Conservation (phyloP, 306 rosid genomes). For the Dalbergia oliveri region DNA sequence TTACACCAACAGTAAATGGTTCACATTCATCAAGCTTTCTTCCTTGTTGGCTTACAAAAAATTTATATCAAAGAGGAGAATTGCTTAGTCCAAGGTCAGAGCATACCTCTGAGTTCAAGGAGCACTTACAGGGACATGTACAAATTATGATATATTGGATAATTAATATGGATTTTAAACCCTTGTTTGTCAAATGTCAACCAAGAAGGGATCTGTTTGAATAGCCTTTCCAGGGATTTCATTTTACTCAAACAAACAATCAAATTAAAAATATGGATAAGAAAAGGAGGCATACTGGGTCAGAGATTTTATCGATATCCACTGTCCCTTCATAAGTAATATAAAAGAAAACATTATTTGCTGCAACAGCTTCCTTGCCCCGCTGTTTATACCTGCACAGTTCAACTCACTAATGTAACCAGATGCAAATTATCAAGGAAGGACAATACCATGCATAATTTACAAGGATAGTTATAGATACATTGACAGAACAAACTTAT, state of each 20-base stretch:
- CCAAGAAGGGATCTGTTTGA: no score
- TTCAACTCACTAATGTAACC: conserved; percentile 44
- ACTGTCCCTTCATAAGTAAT: conserved; percentile 97
- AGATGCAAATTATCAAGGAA: conserved; percentile 40
- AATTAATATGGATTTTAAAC: no score
- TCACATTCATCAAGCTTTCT: no score
- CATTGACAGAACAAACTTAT: conserved; percentile 42
- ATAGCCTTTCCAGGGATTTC: neutral
- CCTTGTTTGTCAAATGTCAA: no score
- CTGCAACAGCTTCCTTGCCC: conserved; percentile 91
- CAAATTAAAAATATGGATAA: conserved; percentile 36
- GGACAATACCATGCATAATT: conserved; percentile 36
- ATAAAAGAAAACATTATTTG: conserved; percentile 96
- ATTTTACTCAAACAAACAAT: conserved; percentile 35
- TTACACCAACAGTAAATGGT: no score
- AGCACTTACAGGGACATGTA: no score
- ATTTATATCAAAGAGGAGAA: no score
- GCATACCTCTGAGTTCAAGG: no score
- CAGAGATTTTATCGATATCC: conserved; percentile 96
- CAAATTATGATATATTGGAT: no score
- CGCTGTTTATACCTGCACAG: conserved; percentile 89
- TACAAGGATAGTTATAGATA: conserved; percentile 23
- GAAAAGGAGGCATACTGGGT: conserved; percentile 77
- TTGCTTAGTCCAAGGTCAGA: no score
- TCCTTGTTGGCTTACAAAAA: no score